A percentile compares a stretch with the other conserved stretches of the same genome.
Evolutionary conservation across 192 early-diverging fungal genomes (phyloP).

Genomic region (Mortierella hygrophila): DNA sequence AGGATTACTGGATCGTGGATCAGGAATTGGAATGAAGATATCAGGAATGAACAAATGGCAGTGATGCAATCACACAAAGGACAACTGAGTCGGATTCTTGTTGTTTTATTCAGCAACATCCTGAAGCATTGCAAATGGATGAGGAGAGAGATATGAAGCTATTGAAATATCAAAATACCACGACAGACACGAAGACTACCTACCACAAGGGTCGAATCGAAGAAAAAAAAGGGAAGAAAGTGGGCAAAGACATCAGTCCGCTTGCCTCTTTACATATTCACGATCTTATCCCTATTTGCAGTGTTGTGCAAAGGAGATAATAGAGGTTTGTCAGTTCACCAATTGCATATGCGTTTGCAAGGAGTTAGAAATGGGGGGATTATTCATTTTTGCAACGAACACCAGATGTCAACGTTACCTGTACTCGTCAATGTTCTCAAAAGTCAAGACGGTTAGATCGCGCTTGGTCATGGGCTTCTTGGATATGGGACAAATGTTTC

Average conservation of each 20-base stretch:
- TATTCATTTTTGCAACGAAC: background rate
- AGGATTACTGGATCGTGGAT: too few species aligned
- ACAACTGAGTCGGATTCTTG: background rate
- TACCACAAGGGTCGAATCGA: background rate
- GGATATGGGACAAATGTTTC: constrained; percentile 94
- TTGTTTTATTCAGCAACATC: background rate
- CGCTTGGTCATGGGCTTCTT: constrained; percentile 94
- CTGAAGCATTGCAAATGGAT: background rate
- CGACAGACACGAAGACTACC: background rate
- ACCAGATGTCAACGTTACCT: constrained; percentile 35
- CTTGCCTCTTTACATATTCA: constrained; percentile 64
- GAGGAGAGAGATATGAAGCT: background rate
- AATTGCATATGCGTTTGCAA: background rate
- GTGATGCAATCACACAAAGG: background rate
- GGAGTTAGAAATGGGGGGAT: background rate
- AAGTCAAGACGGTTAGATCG: constrained; percentile 84
- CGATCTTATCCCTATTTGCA: constrained; percentile 64
- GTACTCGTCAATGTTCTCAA: constrained; percentile 87
- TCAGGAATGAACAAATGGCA: background rate
- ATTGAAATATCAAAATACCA: background rate
- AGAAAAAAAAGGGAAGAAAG: background rate
- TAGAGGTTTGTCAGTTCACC: background rate
- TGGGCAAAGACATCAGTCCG: background rate
- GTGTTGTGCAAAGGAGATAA: background rate
- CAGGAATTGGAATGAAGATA: background rate